Evolutionary conservation across 768 basidiomycete genomes (phyloP).

Genomic region (Pulveroboletus sp.): DNA sequence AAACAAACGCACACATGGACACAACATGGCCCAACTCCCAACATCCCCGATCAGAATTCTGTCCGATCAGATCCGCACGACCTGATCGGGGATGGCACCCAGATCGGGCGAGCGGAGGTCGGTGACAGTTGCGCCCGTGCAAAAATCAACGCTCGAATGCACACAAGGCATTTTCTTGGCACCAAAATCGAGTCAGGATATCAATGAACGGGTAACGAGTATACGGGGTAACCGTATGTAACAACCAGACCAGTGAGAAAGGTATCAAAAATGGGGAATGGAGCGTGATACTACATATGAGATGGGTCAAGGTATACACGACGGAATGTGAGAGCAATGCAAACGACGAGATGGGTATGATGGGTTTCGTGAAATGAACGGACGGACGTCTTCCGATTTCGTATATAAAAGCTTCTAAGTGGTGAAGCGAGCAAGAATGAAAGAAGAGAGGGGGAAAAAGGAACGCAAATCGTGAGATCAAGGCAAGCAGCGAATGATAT

Average conservation of each 20-base stretch:
- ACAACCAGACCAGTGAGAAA: conserved; percentile 23
- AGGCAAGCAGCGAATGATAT: conserved; percentile 26
- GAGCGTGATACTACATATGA: conserved; percentile 36
- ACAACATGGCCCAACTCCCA: conserved; percentile 14
- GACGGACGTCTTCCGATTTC: conserved; percentile 34
- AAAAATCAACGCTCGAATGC: conserved; percentile 24
- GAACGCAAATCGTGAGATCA: conserved; percentile 34
- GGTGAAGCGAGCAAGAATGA: conserved; percentile 31
- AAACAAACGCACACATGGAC: conserved; percentile 18
- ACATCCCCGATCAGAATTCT: conserved; percentile 36
- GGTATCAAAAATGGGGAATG: conserved; percentile 37
- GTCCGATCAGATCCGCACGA: conserved; percentile 27
- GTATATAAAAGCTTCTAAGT: conserved; percentile 27
- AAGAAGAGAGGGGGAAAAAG: conserved; percentile 20
- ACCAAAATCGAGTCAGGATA: conserved; percentile 29
- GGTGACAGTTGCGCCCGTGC: conserved; percentile 18
- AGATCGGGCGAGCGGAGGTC: conserved; percentile 21
- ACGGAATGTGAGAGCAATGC: conserved; percentile 38
- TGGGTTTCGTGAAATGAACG: conserved; percentile 34
- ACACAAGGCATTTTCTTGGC: conserved; percentile 9
- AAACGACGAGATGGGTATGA: conserved; percentile 34
- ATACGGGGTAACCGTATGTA: conserved; percentile 39
- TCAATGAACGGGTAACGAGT: conserved; percentile 33
- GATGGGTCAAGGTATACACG: conserved; percentile 37
- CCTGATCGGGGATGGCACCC: conserved; percentile 17